Percentiles rank a stretch among this genome's conserved stretches.
These are phyloP conservation scores for Aspergillus hancockii DNA, from an alignment of 495 filamentous ascomycete species.

Conservation along the genomic window DNA sequence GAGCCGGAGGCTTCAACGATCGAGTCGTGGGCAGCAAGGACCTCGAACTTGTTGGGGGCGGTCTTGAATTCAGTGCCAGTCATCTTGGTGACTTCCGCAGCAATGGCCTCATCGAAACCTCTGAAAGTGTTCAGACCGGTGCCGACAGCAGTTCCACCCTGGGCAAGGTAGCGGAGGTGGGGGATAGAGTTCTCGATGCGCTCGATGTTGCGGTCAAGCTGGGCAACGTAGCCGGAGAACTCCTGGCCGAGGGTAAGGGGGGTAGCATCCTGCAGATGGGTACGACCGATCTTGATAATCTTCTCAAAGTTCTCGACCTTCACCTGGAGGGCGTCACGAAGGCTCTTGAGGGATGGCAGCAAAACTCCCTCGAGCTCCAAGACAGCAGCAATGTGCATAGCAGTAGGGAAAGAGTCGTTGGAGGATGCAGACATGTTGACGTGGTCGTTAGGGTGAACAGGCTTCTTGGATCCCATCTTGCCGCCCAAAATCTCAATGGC, in stretches of 20 bases:
- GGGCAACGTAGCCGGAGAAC: conserved; percentile 96
- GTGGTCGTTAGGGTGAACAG: conserved; percentile 98
- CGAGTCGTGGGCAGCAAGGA: conserved; percentile 95
- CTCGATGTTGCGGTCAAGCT: conserved; percentile 87
- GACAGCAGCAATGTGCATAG: conserved; percentile 98
- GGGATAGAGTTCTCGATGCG: conserved; percentile 82
- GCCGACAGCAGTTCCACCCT: conserved; percentile 96
- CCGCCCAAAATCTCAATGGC: conserved; percentile 98
- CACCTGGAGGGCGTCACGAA: conserved; percentile 78
- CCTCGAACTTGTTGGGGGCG: conserved; percentile 98
- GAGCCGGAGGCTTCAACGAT: conserved; percentile 91
- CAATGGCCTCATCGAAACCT: conserved; percentile 92
- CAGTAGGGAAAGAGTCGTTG: conserved; percentile 98
- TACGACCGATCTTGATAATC: conserved; percentile 99
- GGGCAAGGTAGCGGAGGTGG: conserved; percentile 81
- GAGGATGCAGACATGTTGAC: conserved; percentile 99
- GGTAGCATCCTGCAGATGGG: conserved; percentile 96
- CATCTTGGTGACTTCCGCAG: conserved; percentile 85
- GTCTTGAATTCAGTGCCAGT: conserved; percentile 93
- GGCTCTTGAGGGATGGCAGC: conserved; percentile 75
- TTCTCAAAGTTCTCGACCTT: conserved; percentile 88
- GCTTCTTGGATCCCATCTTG: conserved; percentile 92
- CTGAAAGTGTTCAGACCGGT: conserved; percentile 97
- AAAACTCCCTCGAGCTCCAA: conserved; percentile 87
- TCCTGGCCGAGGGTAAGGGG: conserved; percentile 95